phyloP scores from a whole-genome alignment of 164 flowering plant species.

The Piper betle region DNA sequence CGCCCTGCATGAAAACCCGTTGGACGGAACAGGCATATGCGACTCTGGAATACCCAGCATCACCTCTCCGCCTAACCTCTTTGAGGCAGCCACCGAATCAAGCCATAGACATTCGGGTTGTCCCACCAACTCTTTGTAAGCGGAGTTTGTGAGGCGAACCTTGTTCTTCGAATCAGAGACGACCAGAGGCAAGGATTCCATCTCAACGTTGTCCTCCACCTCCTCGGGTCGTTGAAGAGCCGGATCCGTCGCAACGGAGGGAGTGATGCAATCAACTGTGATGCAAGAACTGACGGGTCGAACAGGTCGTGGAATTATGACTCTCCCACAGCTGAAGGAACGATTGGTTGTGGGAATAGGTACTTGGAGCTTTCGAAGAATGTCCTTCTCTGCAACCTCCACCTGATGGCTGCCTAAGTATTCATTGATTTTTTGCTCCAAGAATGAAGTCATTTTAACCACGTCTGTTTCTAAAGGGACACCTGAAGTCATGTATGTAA shows the following conservation, averaged over 20 bases:
- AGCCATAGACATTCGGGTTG: conserved; percentile 96
- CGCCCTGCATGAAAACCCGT: conserved; percentile 63
- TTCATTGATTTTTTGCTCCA: conserved; percentile 16
- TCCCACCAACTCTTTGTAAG: conserved; percentile 86
- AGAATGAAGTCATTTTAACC: not conserved
- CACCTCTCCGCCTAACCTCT: conserved; percentile 73
- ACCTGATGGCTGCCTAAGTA: conserved; percentile 18
- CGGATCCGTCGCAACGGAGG: conserved; percentile 1
- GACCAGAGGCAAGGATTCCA: conserved; percentile 53
- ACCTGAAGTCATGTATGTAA: conserved; percentile 21
- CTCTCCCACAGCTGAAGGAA: conserved; percentile 3
- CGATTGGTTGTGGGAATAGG: conserved; percentile 1
- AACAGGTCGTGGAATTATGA: conserved; percentile 58
- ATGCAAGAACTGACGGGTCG: conserved; percentile 71
- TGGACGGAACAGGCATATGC: conserved; percentile 18
- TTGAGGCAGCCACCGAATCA: conserved; percentile 35
- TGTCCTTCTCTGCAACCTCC: conserved; percentile 33
- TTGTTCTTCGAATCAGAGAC: conserved; percentile 72
- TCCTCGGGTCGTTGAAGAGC: conserved; percentile 34
- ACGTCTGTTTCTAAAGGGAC: not conserved
- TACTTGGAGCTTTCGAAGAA: conserved; percentile 27
- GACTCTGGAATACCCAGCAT: conserved; percentile 27
- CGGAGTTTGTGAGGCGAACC: conserved; percentile 72
- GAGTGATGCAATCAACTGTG: conserved; percentile 29
- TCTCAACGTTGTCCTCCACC: conserved; percentile 68